These are phyloP conservation scores for Globisporangium cystogenes DNA, from an alignment of 352 stramenopile genomes.

Conservation along the genomic window DNA sequence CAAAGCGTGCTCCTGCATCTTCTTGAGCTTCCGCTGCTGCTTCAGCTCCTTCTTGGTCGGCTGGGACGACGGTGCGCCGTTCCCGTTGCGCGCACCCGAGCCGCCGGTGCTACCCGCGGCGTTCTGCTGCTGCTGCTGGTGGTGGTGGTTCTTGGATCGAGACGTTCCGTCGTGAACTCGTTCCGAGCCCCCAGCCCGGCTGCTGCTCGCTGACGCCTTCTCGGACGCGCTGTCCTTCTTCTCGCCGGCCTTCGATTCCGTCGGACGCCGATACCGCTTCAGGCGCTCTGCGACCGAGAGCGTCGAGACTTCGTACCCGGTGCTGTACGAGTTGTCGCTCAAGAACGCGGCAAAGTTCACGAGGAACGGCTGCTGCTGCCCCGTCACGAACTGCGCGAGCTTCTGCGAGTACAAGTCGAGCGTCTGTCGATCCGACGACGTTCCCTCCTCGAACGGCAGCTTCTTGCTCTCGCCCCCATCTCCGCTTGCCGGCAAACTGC, in stretches of 20 bases:
- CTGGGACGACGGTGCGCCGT: slow-evolving; percentile 5
- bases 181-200: not conserved
- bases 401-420: slow-evolving; percentile 59
- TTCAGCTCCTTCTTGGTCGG: slow-evolving; percentile 71
- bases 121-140: slow-evolving; percentile 6
- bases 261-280: slow-evolving; percentile 34
- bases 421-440: slow-evolving; percentile 26
- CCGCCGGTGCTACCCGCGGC: slow-evolving; percentile 1
- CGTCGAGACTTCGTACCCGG: slow-evolving; percentile 65
- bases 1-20: slow-evolving; percentile 35
- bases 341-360: slow-evolving; percentile 67
- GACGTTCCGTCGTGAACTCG: slow-evolving; percentile 3
- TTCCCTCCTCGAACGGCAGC: slow-evolving; percentile 9
- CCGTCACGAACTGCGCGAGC: slow-evolving; percentile 48
- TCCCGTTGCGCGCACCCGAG: slow-evolving; percentile 6
- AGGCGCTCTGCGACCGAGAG: slow-evolving; percentile 60
- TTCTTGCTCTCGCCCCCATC: slow-evolving; percentile 7
- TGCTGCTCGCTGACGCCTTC: slow-evolving; percentile 2
- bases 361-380: slow-evolving; percentile 77
- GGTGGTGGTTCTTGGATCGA: slow-evolving; percentile 18
- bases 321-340: slow-evolving; percentile 78
- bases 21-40: slow-evolving; percentile 66
- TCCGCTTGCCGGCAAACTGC: not conserved
- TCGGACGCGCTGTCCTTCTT: slow-evolving; percentile 1
- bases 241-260: slow-evolving; percentile 11